Evolutionary conservation across 1,139 yeast species (phyloP).

Genomic region (Yamadazyma sp.): DNA sequence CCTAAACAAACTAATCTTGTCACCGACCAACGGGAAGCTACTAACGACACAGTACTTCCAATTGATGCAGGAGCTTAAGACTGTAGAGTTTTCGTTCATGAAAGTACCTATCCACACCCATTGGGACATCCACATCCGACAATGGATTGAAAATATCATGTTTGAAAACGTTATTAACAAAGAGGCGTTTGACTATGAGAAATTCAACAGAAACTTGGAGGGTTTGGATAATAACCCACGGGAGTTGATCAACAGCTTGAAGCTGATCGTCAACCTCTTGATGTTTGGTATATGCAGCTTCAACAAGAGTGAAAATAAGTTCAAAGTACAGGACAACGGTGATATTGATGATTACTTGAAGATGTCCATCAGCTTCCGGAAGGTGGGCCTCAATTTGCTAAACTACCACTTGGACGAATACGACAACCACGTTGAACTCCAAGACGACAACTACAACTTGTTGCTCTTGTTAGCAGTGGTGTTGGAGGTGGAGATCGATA

Average conservation of each 20-base stretch:
- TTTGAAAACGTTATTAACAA: conserved; percentile 25
- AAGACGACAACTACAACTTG: conserved; percentile 22
- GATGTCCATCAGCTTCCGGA: conserved; percentile 38
- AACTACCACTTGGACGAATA: conserved; percentile 45
- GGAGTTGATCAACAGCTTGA: conserved; percentile 21
- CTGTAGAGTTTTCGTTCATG: conserved; percentile 23
- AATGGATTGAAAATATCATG: conserved; percentile 30
- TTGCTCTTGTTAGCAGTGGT: conserved; percentile 31
- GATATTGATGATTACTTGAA: conserved; percentile 28
- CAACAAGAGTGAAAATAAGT: conserved; percentile 15
- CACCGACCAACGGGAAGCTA: conserved; percentile 3
- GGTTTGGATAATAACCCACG: conserved; percentile 7
- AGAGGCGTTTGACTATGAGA: conserved; percentile 2
- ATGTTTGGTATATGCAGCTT: conserved; percentile 32
- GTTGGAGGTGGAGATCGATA: conserved; percentile 40
- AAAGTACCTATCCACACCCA: conserved; percentile 25
- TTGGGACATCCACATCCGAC: conserved; percentile 32
- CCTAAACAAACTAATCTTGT: conserved; percentile 12
- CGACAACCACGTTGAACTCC: conserved; percentile 28
- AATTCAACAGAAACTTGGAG: conserved; percentile 8
- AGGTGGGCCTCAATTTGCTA: conserved; percentile 34
- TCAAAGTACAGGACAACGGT: conserved; percentile 11
- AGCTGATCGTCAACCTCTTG: conserved; percentile 26
- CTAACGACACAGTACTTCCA: conserved; percentile 6
- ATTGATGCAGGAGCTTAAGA: conserved; percentile 14